These are phyloP conservation scores for Microbotryum silenes-acaulis DNA, from an alignment of 1,284 basidiomycete species.

Conservation along the genomic window DNA sequence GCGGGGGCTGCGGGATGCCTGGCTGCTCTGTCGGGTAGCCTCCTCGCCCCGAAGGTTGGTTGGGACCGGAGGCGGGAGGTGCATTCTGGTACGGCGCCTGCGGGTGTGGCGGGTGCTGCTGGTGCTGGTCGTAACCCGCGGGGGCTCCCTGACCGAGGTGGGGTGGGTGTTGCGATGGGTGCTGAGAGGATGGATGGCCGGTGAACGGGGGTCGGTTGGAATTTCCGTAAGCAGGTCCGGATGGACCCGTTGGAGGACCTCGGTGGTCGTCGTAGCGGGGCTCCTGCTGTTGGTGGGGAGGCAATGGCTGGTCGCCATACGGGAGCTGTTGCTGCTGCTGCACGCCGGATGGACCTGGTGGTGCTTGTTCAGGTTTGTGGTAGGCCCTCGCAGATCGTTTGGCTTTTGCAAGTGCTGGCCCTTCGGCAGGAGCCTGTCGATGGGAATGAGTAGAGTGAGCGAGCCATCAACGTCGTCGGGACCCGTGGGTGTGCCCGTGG, in stretches of 20 bases:
- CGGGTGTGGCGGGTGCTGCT: constrained; percentile 10
- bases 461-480: background rate
- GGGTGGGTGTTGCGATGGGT: constrained; percentile 17
- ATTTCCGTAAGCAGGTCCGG: background rate
- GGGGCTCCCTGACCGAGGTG: background rate
- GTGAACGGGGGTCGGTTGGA: background rate
- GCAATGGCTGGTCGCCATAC: constrained; percentile 25
- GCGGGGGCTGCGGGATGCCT: constrained; percentile 42
- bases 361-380: constrained; percentile 10
- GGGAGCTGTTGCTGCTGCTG: constrained; percentile 25
- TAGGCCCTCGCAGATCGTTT: constrained; percentile 26
- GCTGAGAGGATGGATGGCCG: background rate
- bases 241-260: background rate
- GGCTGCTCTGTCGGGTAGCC: constrained; percentile 9
- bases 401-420: constrained; percentile 1
- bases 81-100: constrained; percentile 21
- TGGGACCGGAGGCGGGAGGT: background rate
- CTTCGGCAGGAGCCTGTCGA: background rate
- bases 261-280: constrained; percentile 6
- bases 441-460: background rate
- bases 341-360: constrained; percentile 1
- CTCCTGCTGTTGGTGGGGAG: constrained; percentile 28
- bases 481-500: background rate
- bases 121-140: background rate
- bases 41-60: background rate